Percentiles rank a stretch among this genome's conserved stretches.
phyloP scores from a whole-genome alignment of 805 yeast species.

The Metschnikowia colocasiae region DNA sequence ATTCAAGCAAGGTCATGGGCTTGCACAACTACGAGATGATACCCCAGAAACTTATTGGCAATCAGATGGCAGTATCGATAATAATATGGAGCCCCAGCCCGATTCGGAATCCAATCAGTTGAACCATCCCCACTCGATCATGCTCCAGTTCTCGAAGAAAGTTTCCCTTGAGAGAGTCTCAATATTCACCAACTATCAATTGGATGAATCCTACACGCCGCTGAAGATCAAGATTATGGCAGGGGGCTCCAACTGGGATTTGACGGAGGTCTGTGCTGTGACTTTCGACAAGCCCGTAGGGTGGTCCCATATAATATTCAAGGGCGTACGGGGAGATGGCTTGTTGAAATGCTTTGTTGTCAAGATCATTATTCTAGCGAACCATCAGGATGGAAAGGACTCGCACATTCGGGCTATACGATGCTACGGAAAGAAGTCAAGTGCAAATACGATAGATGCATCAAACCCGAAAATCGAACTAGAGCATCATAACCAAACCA shows the following conservation, averaged over 20 bases:
- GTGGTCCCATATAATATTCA: slow-evolving; percentile 67
- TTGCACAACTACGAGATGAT: slow-evolving; percentile 69
- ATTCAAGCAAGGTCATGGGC: slow-evolving; percentile 65
- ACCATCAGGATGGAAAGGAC: slow-evolving; percentile 95
- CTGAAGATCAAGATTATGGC: slow-evolving; percentile 58
- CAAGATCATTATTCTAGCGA: slow-evolving; percentile 59
- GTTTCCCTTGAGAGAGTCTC: slow-evolving; percentile 68
- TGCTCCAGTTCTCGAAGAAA: slow-evolving; percentile 73
- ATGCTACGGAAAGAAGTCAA: slow-evolving; percentile 44
- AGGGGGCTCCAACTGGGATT: slow-evolving; percentile 74
- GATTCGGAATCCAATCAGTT: slow-evolving; percentile 32
- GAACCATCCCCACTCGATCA: slow-evolving; percentile 76
- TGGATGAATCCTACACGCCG: slow-evolving; percentile 95
- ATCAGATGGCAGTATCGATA: slow-evolving; percentile 68
- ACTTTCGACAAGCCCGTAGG: slow-evolving; percentile 67
- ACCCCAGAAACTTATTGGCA: slow-evolving; percentile 83
- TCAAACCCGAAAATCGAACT: neutral
- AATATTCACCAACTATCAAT: slow-evolving; percentile 61
- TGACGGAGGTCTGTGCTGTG: slow-evolving; percentile 60
- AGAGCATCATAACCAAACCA: neutral
- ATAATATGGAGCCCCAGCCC: slow-evolving; percentile 19
- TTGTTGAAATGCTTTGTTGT: slow-evolving; percentile 65
- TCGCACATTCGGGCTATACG: slow-evolving; percentile 78
- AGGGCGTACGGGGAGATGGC: slow-evolving; percentile 50
- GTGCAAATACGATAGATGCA: slow-evolving; percentile 8